Evolutionary conservation across 225 moss, liverwort and hornwort genomes (phyloP).

Genomic region (Polytrichum formosum): DNA sequence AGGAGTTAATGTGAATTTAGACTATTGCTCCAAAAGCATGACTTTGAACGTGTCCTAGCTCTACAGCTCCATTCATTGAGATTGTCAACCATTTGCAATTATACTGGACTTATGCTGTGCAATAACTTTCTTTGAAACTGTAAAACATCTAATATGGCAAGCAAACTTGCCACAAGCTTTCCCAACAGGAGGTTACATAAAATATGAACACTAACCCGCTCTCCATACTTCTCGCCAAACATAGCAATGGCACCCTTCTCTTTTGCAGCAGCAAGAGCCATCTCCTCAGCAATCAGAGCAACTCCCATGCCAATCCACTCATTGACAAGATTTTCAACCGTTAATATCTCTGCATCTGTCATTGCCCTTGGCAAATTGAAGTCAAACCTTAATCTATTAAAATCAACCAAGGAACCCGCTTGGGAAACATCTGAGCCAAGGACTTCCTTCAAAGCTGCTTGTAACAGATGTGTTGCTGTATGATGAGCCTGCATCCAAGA

Average conservation of each 20-base stretch:
- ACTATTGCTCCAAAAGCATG: too few species aligned
- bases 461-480: conserved; percentile 88
- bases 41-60: too few species aligned
- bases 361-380: conserved; percentile 85
- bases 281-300: conserved; percentile 66
- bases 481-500: conserved; percentile 72
- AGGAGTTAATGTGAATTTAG: too few species aligned
- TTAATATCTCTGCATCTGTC: conserved; percentile 66
- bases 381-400: conserved; percentile 88
- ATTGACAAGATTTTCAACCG: conserved; percentile 73
- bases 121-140: too few species aligned
- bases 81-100: too few species aligned
- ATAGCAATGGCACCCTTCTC: conserved; percentile 70
- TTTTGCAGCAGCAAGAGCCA: conserved; percentile 79
- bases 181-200: too few species aligned
- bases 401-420: conserved; percentile 90
- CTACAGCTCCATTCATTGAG: too few species aligned
- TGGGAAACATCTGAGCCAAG: conserved; percentile 75
- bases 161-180: too few species aligned
- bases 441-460: conserved; percentile 78
- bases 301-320: conserved; percentile 89
- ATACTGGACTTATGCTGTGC: too few species aligned
- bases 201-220: conserved; percentile 49
- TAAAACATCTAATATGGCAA: too few species aligned
- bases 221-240: conserved; percentile 93